Conservation (phyloP, 768 basidiomycete genomes). For the Daedaleopsis sinensis region DNA sequence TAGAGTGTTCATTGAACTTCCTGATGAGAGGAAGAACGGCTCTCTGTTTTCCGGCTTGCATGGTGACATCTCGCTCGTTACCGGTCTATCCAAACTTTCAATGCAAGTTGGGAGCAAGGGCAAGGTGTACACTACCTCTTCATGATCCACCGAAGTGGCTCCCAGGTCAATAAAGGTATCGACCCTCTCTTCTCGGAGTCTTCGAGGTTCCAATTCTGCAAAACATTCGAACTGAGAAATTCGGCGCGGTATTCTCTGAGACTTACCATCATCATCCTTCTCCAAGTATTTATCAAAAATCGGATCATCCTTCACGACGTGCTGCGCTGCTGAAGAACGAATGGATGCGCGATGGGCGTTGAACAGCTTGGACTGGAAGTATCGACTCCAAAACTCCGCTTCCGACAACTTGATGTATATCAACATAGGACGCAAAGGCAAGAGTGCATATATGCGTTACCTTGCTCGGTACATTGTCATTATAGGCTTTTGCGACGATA, state of each 20-base stretch:
- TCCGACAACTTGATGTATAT: slow-evolving; percentile 68
- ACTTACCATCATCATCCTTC: slow-evolving; percentile 89
- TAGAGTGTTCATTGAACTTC: slow-evolving; percentile 97
- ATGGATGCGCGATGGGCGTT: slow-evolving; percentile 94
- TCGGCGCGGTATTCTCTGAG: neutral
- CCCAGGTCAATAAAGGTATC: slow-evolving; percentile 84
- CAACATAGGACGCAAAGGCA: neutral
- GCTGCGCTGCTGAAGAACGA: slow-evolving; percentile 80
- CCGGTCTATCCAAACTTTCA: slow-evolving; percentile 59
- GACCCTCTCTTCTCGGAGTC: slow-evolving; percentile 63
- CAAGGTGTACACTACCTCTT: slow-evolving; percentile 54
- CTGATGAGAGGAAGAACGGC: slow-evolving; percentile 91
- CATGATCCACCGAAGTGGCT: slow-evolving; percentile 91
- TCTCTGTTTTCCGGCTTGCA: slow-evolving; percentile 91
- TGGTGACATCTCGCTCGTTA: slow-evolving; percentile 88
- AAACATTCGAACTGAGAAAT: slow-evolving; percentile 1
- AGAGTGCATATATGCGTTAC: slow-evolving; percentile 39
- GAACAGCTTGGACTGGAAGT: slow-evolving; percentile 95
- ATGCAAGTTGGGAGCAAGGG: neutral
- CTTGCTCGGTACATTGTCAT: slow-evolving; percentile 88
- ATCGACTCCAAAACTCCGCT: slow-evolving; percentile 94
- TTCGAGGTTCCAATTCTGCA: slow-evolving; percentile 77
- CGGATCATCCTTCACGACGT: slow-evolving; percentile 86
- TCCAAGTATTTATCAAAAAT: slow-evolving; percentile 98
- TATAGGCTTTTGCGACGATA: slow-evolving; percentile 89